Base-by-base conservation (phyloP, 441 rosid genomes). In the Aquilaria agallochum region DNA sequence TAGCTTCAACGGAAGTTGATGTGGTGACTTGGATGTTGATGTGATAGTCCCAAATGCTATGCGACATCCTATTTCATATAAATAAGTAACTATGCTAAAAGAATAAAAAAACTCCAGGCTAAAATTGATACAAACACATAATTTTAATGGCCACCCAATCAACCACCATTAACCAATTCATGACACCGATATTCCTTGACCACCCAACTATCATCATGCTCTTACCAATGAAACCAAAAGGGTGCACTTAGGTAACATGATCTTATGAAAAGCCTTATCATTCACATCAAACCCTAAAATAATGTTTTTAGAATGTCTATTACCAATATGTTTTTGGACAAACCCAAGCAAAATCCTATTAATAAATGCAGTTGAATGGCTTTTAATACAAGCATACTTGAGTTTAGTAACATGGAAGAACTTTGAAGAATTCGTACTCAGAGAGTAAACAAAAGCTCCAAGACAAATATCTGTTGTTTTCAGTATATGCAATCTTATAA, bases 321-420 rank as follows among this genome's bases (percentile, higher is more conserved):
- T 31, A 60, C 27, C 7, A 11, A 14, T 15, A 55, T 50, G 34
- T 50, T 34, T 33, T 55, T 55, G 32, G 47, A 52, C 68, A 36
- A 66, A 13, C 67, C 67, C 62, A 66, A 66, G 71, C 11, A 66
- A 40, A 45, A 9, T 44, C 36, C 64, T 71, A 53, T 71, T 62
- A 5, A 53, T 27, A 53, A 58, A 71, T 27, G 57, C 63, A 20
- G 58, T 49, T 14, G 30, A 13, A 56, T 11, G 40, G 9, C 2
- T 10, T 0, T 36, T 30, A 59, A 15, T 9, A 9, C 44, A 32
- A 31, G 5, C 27, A 55, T 59, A 59, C 3, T 27, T 65, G 5
- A 55, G 65, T 9, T 42, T 33, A 50, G 46, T 33, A 20, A 20
- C 27, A 20, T 20, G 27, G 14, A 60, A 59, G 54, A 27, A 15